Evolutionary conservation across 2,329 filamentous ascomycete species (phyloP).

Genomic region (Ophiostoma montium): DNA sequence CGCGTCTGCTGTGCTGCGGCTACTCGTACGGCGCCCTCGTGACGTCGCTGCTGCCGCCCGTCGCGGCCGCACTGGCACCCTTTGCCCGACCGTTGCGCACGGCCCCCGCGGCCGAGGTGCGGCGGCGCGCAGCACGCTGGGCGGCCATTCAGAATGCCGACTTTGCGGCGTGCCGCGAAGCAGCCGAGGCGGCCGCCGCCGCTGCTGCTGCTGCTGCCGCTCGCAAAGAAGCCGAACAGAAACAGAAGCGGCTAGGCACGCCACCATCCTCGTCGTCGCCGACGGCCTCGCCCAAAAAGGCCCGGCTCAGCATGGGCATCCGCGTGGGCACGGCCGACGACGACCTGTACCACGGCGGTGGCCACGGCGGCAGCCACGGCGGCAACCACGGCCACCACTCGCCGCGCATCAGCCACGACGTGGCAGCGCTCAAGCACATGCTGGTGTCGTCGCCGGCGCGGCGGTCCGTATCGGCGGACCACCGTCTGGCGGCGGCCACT

Average conservation of each 20-base stretch:
- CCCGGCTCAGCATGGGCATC: slow-evolving; percentile 18
- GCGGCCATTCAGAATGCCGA: slow-evolving; percentile 46
- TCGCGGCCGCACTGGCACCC: slow-evolving; percentile 41
- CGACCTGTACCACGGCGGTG: slow-evolving; percentile 9
- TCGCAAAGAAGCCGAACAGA: slow-evolving; percentile 9
- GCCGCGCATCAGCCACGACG: background rate
- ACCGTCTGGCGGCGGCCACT: background rate
- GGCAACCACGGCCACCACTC: slow-evolving; percentile 3
- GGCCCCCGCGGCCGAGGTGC: slow-evolving; percentile 52
- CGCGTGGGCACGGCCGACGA: slow-evolving; percentile 37
- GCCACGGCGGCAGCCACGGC: slow-evolving; percentile 10
- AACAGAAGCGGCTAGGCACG: background rate
- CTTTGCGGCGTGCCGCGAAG: slow-evolving; percentile 22
- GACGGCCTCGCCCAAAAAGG: slow-evolving; percentile 5
- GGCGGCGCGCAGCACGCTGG: slow-evolving; percentile 53
- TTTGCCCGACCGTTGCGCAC: slow-evolving; percentile 41
- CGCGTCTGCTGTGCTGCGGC: slow-evolving; percentile 44
- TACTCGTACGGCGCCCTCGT: slow-evolving; percentile 90
- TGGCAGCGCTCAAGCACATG: slow-evolving; percentile 19
- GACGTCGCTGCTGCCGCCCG: slow-evolving; percentile 54
- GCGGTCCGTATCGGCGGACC: slow-evolving; percentile 5
- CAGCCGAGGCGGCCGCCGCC: slow-evolving; percentile 6
- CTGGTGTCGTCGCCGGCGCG: slow-evolving; percentile 16
- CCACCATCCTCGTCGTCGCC: slow-evolving; percentile 8
- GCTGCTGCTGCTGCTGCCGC: slow-evolving; percentile 13